Conservation (phyloP, 352 stramenopile genomes). For the Phytopythium oedochilum region DNA sequence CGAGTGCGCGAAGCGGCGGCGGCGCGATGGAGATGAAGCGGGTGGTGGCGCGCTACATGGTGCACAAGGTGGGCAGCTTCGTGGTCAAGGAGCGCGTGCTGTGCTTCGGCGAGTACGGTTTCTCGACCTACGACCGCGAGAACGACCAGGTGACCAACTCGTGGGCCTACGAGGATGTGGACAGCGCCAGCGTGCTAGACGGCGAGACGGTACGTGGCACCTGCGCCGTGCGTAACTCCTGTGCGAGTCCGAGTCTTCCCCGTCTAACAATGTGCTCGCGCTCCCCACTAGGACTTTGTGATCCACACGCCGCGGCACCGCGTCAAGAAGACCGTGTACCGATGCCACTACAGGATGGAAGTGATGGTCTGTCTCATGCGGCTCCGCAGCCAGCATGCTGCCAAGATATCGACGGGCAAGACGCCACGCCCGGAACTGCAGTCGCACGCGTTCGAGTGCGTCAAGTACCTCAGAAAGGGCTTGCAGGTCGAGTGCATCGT, state of each 20-base stretch:
- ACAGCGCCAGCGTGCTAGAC: conserved; percentile 50
- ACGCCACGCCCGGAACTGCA: conserved; percentile 37
- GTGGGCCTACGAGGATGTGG: conserved; percentile 79
- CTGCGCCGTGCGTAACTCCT: not conserved
- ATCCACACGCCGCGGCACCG: conserved; percentile 71
- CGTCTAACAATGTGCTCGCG: not conserved
- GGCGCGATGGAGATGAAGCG: conserved; percentile 46
- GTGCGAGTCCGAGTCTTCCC: not conserved
- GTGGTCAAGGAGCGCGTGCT: conserved; percentile 82
- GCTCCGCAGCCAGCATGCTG: conserved; percentile 57
- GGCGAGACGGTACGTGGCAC: conserved; percentile 58
- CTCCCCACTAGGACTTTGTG: conserved; percentile 40
- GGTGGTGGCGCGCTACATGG: conserved; percentile 74
- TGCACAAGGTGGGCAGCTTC: conserved; percentile 81
- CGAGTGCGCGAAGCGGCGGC: not conserved
- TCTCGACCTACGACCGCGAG: conserved; percentile 70
- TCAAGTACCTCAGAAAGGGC: conserved; percentile 56
- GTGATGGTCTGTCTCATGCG: conserved; percentile 78
- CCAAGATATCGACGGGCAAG: conserved; percentile 22
- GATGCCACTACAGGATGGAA: conserved; percentile 79
- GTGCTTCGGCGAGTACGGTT: conserved; percentile 69
- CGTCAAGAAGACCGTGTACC: conserved; percentile 80
- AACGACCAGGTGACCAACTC: conserved; percentile 72
- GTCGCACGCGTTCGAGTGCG: conserved; percentile 39
- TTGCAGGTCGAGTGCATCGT: conserved; percentile 64